A percentile compares a stretch with the other conserved stretches of the same genome.
Conservation (phyloP, 768 basidiomycete genomes). For the Mycena latifolia region DNA sequence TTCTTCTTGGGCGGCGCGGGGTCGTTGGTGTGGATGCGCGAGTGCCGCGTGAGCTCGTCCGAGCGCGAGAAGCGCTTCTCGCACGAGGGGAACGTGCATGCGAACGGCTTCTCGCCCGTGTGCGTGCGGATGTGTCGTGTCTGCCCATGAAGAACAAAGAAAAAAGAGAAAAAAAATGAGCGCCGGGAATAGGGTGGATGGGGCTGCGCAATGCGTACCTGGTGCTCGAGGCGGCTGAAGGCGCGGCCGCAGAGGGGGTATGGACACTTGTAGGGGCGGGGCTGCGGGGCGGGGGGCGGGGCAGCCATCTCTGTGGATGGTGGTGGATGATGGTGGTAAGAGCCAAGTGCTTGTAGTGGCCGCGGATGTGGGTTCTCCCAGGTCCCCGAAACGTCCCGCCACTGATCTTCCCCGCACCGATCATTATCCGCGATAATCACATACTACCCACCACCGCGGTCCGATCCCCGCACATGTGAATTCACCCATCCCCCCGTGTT, state of each 20-base stretch:
- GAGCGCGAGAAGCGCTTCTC: conserved; percentile 98
- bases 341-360: neutral
- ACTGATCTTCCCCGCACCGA: conserved; percentile 27
- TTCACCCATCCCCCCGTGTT: no score
- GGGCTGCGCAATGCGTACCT: conserved; percentile 60
- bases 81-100: conserved; percentile 92
- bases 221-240: conserved; percentile 96
- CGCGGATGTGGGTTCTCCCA: neutral
- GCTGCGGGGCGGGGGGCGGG: conserved; percentile 39
- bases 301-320: no score
- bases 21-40: conserved; percentile 89
- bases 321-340: conserved; percentile 25
- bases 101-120: conserved; percentile 98
- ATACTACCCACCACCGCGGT: no score
- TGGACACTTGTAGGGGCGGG: conserved; percentile 96
- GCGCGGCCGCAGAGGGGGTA: conserved; percentile 92
- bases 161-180: conserved; percentile 18
- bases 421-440: conserved; percentile 24
- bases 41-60: conserved; percentile 98
- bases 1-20: conserved; percentile 71
- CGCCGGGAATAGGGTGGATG: neutral
- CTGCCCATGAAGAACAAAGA: conserved; percentile 52
- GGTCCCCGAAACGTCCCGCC: conserved; percentile 21
- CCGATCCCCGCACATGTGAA: no score
- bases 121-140: conserved; percentile 98